These are phyloP conservation scores for Sanghuangporus weigelae DNA, from an alignment of 1,284 basidiomycete species.

Conservation along the genomic window DNA sequence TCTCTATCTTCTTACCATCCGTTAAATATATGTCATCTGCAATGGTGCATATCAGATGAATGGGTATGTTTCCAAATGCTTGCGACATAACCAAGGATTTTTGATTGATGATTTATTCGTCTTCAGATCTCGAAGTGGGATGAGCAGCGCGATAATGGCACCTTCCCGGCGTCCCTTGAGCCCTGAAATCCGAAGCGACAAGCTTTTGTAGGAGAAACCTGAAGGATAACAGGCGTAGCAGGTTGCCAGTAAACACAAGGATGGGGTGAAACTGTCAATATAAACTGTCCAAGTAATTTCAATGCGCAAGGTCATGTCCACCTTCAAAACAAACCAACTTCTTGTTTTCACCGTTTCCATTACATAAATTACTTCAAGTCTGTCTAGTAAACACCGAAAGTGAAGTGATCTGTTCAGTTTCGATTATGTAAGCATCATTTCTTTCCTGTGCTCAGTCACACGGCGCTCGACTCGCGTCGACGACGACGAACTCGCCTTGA, in stretches of 20 bases:
- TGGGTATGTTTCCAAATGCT: slow-evolving; percentile 51
- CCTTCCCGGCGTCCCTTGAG: slow-evolving; percentile 88
- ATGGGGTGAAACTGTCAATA: too few relatives aligned
- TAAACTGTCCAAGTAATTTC: too few relatives aligned
- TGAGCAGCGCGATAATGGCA: slow-evolving; percentile 88
- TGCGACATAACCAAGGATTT: slow-evolving; percentile 5
- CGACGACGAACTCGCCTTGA: background rate
- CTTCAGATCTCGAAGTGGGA: slow-evolving; percentile 79
- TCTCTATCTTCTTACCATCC: background rate
- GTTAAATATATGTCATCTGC: slow-evolving; percentile 12
- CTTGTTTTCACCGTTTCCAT: too few relatives aligned
- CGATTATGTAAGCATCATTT: too few relatives aligned
- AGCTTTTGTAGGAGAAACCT: background rate
- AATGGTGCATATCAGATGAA: slow-evolving; percentile 52
- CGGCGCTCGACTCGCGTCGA: background rate
- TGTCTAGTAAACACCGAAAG: too few relatives aligned
- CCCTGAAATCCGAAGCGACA: slow-evolving; percentile 40
- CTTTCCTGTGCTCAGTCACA: background rate
- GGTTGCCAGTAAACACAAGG: too few relatives aligned
- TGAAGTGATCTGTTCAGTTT: too few relatives aligned
- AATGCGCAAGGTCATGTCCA: too few relatives aligned
- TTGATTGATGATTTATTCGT: slow-evolving; percentile 15
- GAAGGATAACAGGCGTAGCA: too few relatives aligned
- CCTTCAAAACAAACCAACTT: too few relatives aligned
- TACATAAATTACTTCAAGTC: too few relatives aligned